Percentiles rank a stretch among this genome's conserved stretches.
Evolutionary conservation across 345 rosid genomes (phyloP).

Genomic region (Murraya paniculata): DNA sequence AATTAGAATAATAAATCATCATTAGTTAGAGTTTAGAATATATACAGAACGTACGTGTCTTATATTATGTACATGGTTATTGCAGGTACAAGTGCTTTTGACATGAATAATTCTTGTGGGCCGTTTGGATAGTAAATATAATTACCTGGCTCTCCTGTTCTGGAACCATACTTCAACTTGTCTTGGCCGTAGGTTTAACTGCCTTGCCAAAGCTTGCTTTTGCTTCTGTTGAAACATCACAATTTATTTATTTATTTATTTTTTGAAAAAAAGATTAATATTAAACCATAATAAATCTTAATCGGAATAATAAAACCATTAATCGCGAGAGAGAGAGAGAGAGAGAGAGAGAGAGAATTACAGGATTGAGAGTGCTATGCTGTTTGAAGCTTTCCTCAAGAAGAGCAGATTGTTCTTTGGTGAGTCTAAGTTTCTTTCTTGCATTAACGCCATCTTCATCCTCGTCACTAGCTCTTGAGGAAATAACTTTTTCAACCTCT

Average conservation of each 20-base stretch:
- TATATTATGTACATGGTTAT: neutral
- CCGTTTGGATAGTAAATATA: neutral
- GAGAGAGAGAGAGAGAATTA: constrained; percentile 29
- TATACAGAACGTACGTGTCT: neutral
- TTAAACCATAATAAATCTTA: neutral
- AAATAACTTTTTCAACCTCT: constrained; percentile 42
- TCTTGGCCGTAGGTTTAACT: constrained; percentile 82
- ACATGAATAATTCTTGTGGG: neutral
- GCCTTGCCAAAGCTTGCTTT: constrained; percentile 86
- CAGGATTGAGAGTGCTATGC: constrained; percentile 93
- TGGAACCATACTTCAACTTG: constrained; percentile 99
- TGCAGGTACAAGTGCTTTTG: constrained; percentile 12
- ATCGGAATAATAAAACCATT: too few species aligned
- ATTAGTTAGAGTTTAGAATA: neutral
- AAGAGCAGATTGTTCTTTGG: constrained; percentile 89
- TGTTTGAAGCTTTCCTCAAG: constrained; percentile 94
- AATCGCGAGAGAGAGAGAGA: neutral
- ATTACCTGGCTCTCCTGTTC: constrained; percentile 94
- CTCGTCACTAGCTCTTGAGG: constrained; percentile 46
- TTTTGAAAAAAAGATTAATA: neutral
- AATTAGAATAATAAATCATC: neutral
- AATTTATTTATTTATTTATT: too few species aligned
- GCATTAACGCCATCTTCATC: constrained; percentile 57
- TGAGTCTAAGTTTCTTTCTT: constrained; percentile 89
- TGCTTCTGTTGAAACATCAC: constrained; percentile 60